Evolutionary conservation across 306 rosid genomes (phyloP).

Genomic region (Gastrolobium bilobum): DNA sequence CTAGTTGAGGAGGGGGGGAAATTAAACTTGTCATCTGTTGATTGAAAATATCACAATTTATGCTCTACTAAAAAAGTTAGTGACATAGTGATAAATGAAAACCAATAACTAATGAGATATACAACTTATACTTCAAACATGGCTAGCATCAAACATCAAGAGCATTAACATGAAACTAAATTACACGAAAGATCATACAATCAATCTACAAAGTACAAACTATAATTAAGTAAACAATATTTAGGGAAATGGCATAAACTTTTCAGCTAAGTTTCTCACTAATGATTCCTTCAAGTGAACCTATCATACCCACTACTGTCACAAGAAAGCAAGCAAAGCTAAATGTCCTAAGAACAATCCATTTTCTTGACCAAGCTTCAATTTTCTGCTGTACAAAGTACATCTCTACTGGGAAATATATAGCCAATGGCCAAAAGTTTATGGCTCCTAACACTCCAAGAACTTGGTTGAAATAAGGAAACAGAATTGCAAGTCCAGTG

Average conservation of each 20-base stretch:
- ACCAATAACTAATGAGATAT: no score
- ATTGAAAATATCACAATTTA: no score
- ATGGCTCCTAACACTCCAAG: conserved; percentile 77
- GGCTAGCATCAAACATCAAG: no score
- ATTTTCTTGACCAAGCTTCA: conserved; percentile 62
- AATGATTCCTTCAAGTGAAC: conserved; percentile 36
- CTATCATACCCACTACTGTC: background rate
- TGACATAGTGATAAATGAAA: no score
- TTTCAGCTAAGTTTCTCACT: conserved; percentile 6
- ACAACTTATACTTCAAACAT: no score
- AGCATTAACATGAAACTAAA: background rate
- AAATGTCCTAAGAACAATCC: conserved; percentile 57
- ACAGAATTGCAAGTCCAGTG: conserved; percentile 63
- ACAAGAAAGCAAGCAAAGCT: conserved; percentile 26
- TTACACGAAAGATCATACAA: background rate
- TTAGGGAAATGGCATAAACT: no score
- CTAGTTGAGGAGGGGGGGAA: no score
- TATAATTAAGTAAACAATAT: no score
- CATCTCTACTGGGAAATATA: conserved; percentile 82
- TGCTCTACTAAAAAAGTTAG: no score
- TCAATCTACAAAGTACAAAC: background rate
- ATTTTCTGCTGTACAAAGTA: conserved; percentile 67
- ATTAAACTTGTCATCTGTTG: no score
- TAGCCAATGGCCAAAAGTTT: conserved; percentile 79
- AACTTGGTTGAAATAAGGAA: conserved; percentile 80